Evolutionary conservation across 2,329 filamentous ascomycete genomes (phyloP), one percentile per base, ranked within the genome.

Genomic region (Cryphonectria nitschkei): DNA sequence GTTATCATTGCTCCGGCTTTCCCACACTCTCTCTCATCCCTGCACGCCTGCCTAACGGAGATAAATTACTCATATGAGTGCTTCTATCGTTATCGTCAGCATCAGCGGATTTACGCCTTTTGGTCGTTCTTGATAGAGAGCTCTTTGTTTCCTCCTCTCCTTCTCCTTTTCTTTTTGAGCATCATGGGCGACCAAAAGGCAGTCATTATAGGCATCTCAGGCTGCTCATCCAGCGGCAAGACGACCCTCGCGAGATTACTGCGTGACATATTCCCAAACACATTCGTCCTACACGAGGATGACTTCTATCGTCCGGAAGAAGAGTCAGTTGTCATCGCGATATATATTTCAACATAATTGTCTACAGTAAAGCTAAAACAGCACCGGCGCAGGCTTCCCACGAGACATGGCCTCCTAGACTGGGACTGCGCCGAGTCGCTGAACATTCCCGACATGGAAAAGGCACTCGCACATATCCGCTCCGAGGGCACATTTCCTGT

Each of bases 201-300:
- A 52, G 79, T 95, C 72, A 83, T 97, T 60, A 84, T 98, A 68
- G 94, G 90, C 72, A 90, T 98, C 71, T 97, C 93, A 54, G 96
- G 96, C 69, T 93, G 93, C 74, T 98, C 95, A 1, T 97, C 93
- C 3, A 95, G 93, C 76, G 96, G 96, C 72, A 99, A 99, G 84
- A 98, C 96, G 2, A 98, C 96, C 2, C 88, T 99, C 19, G 93
- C 94, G 29, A 89, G 95, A 2, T 86, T 98, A 16, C 85, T 99
- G 26, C 90, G 94, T 71, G 90, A 93, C 78, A 90, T 97, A 74
- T 94, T 98, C 77, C 90, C 90, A 11, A 84, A 86, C 75, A 86
- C 90, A 22, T 95, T 94, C 77, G 93, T 98, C 77, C 86, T 99
- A 32, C 96, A 99, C 80, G 90, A 97, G 79, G 96, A 99, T 83